phyloP scores from a whole-genome alignment of 73 alveolate species.

The Paramecium tetraurelia region DNA sequence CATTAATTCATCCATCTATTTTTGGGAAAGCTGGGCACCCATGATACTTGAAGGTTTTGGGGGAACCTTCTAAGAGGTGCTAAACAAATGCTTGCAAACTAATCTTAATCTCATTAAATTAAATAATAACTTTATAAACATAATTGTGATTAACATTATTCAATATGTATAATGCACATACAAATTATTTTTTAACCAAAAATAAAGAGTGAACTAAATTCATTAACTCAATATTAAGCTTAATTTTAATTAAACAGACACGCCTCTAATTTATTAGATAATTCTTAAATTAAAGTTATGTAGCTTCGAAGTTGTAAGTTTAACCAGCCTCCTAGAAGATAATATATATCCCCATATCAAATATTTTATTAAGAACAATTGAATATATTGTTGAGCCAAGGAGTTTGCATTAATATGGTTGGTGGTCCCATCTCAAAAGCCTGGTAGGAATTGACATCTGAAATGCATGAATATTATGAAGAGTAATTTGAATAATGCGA shows the following conservation, averaged over 20 bases:
- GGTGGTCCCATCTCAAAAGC: background rate
- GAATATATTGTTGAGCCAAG: background rate
- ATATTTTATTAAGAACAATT: background rate
- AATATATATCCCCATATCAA: background rate
- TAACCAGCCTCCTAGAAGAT: background rate
- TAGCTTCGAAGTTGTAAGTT: background rate
- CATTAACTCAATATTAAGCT: background rate
- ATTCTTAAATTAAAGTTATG: background rate
- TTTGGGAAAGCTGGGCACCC: background rate
- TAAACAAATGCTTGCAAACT: background rate
- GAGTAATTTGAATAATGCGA: background rate
- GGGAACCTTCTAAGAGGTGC: background rate
- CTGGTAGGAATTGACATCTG: background rate
- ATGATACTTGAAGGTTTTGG: constrained; percentile 18
- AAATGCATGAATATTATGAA: background rate
- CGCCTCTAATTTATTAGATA: background rate
- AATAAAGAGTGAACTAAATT: background rate
- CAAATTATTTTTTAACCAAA: background rate
- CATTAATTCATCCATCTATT: constrained; percentile 20
- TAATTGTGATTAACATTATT: background rate
- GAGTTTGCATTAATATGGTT: background rate
- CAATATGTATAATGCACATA: background rate
- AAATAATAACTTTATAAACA: background rate
- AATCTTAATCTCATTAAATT: background rate
- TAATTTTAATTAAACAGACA: background rate